Conservation (phyloP, 148 eudicot genomes). For the Chenopodium suecicum region DNA sequence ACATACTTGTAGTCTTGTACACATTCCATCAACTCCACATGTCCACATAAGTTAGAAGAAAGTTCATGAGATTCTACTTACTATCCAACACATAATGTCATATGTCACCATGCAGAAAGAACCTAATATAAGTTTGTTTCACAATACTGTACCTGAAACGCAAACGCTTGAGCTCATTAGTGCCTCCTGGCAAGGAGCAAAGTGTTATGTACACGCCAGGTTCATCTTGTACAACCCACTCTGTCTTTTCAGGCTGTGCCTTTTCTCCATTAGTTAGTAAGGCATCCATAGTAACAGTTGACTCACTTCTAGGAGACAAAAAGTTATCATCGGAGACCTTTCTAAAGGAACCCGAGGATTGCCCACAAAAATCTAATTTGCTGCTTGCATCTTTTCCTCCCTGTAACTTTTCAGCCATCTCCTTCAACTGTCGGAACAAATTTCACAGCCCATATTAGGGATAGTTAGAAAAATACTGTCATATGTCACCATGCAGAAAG, state of each 20-base stretch:
- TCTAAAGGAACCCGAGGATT: slow-evolving; percentile 27
- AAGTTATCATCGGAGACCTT: slow-evolving; percentile 32
- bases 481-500: not conserved
- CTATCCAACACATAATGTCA: not conserved
- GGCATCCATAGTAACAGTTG: slow-evolving; percentile 38
- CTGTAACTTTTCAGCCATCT: slow-evolving; percentile 51
- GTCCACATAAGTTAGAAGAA: not conserved
- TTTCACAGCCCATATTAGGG: not conserved
- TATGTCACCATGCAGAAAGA: not conserved
- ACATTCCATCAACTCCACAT: not conserved
- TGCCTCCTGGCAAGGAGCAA: slow-evolving; percentile 66
- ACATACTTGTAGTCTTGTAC: not conserved
- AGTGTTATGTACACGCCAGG: slow-evolving; percentile 90
- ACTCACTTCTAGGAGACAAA: slow-evolving; percentile 48
- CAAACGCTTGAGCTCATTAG: slow-evolving; percentile 79
- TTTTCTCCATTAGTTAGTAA: slow-evolving; percentile 49
- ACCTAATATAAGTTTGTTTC: not conserved
- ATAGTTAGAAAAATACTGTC: not conserved
- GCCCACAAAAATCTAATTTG: slow-evolving; percentile 36
- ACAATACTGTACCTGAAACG: slow-evolving; percentile 79
- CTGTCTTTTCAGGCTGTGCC: slow-evolving; percentile 50
- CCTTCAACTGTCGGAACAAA: slow-evolving; percentile 61
- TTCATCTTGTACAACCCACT: slow-evolving; percentile 77
- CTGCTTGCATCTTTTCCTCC: slow-evolving; percentile 37
- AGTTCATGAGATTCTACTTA: not conserved